phyloP scores from a whole-genome alignment of 2,329 filamentous ascomycete species.

The Graphilbum fragrans region DNA sequence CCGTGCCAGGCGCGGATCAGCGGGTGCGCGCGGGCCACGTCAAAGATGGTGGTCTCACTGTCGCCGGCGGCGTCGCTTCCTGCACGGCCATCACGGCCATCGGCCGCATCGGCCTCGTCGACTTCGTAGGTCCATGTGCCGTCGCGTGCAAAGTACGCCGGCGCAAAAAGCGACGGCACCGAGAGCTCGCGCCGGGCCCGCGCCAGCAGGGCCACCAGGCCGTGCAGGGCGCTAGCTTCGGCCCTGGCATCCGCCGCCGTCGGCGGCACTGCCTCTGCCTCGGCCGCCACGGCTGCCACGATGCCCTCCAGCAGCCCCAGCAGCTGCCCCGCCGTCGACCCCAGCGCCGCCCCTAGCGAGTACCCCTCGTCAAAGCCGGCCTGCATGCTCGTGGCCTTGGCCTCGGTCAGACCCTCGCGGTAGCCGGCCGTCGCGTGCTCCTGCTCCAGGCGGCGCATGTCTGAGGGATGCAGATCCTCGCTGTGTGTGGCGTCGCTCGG shows the following conservation, averaged over 20 bases:
- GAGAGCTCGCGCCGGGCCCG: slow-evolving; percentile 48
- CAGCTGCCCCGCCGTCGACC: slow-evolving; percentile 59
- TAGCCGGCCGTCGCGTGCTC: slow-evolving; percentile 81
- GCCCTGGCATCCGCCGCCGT: slow-evolving; percentile 12
- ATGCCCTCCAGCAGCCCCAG: slow-evolving; percentile 70
- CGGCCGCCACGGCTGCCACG: slow-evolving; percentile 29
- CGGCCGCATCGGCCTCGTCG: slow-evolving; percentile 1
- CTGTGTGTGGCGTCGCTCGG: no score
- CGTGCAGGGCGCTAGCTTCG: slow-evolving; percentile 6
- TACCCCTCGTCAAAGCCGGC: slow-evolving; percentile 88
- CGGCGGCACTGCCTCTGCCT: slow-evolving; percentile 10
- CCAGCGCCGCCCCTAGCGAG: slow-evolving; percentile 69
- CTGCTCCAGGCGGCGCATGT: slow-evolving; percentile 61
- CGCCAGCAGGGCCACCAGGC: slow-evolving; percentile 21
- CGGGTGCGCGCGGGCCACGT: slow-evolving; percentile 58
- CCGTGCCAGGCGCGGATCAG: slow-evolving; percentile 49
- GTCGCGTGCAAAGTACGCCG: slow-evolving; percentile 55
- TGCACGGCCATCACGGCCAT: slow-evolving; percentile 13
- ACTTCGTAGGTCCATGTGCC: slow-evolving; percentile 61
- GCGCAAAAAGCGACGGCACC: slow-evolving; percentile 49
- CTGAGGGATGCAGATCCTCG: slow-evolving; percentile 36
- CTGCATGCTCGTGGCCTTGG: slow-evolving; percentile 69
- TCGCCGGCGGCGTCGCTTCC: slow-evolving; percentile 17
- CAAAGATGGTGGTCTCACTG: slow-evolving; percentile 39
- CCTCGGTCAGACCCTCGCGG: slow-evolving; percentile 68